These are phyloP conservation scores for Venustampulla echinocandica DNA, from an alignment of 495 filamentous ascomycete species.

Conservation along the genomic window DNA sequence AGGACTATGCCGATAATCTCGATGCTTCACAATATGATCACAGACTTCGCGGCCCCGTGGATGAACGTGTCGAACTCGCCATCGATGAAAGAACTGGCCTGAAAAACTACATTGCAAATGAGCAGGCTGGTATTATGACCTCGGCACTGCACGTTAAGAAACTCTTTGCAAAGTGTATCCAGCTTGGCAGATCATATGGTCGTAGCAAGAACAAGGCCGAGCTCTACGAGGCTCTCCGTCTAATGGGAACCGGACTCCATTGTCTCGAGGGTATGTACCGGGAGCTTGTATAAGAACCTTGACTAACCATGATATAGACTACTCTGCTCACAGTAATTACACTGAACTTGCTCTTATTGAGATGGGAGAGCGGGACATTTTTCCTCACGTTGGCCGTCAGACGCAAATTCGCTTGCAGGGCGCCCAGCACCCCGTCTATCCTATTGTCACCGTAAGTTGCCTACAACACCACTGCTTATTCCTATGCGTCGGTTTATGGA, in stretches of 20 bases:
- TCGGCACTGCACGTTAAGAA: slow-evolving; percentile 66
- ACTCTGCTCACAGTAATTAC: slow-evolving; percentile 87
- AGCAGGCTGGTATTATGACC: slow-evolving; percentile 61
- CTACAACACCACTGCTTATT: not conserved
- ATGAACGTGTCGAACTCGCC: slow-evolving; percentile 68
- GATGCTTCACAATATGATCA: slow-evolving; percentile 76
- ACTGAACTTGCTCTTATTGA: slow-evolving; percentile 77
- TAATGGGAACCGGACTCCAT: slow-evolving; percentile 79
- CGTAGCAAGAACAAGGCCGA: slow-evolving; percentile 55
- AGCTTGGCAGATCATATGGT: slow-evolving; percentile 63
- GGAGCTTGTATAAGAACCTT: slow-evolving; percentile 62
- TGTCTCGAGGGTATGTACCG: slow-evolving; percentile 55
- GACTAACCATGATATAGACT: slow-evolving; percentile 79
- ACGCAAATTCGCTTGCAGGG: slow-evolving; percentile 61
- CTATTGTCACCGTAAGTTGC: slow-evolving; percentile 51
- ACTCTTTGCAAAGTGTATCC: slow-evolving; percentile 61
- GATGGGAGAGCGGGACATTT: slow-evolving; percentile 66
- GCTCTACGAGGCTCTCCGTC: slow-evolving; percentile 73
- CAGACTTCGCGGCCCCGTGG: slow-evolving; percentile 70
- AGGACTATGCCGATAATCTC: slow-evolving; percentile 73
- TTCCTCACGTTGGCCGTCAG: slow-evolving; percentile 73
- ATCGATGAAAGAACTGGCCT: slow-evolving; percentile 72
- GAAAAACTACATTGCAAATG: slow-evolving; percentile 88
- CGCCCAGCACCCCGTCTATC: slow-evolving; percentile 54
- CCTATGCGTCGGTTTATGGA: too few species aligned